Base-by-base conservation (phyloP, 768 basidiomycete species). In the Lactarius trivialis region DNA sequence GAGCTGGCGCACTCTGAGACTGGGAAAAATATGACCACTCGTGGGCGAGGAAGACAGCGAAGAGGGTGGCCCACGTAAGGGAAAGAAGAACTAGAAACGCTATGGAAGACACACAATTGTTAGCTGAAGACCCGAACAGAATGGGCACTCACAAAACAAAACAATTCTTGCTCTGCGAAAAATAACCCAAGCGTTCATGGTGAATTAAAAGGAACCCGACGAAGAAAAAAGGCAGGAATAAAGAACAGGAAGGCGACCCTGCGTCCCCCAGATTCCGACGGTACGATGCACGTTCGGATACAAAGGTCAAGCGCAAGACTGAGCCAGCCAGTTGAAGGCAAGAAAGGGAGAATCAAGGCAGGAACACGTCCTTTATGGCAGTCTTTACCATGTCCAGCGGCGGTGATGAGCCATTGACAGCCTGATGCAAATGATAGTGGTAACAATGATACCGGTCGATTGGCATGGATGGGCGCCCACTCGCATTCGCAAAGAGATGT, bases 161-260 rank as follows among this genome's bases (percentile, higher is more conserved):
- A 49, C 12, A 28, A 39, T 56, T 55, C 66, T 65, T 52, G 65
- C 60, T 34, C 55, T 61, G 56, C 64, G 64, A 37, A 67, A 67
- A 55, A 67, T 8, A 21, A 19, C 50, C 66, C 66, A 67, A 41
- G 43, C 48, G 51, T 37, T 28, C 65, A 66, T 66, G 54, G 39
- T 15, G 21, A 24, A 43, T 37, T 24, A 19, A 21, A 51, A 39
- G 7, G 12, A 21, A 41, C 3, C 17, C 17, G 43, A 24, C 41
- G 33, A 15, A 52, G 34, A 58, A 58, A 17, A 48, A 64, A 34
- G n/a, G 24, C 3, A 4, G 34, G 34, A 58, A 33, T 7, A 49
- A 43, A 17, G 41, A 57, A 51, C 19, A 54, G 33, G 26, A 34
- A 52, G 39, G 48, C 56, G 56, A 65, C 19, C 36, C 19, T 8